phyloP scores from a whole-genome alignment of 352 stramenopile species.

The Globisporangium orthogonon region DNA sequence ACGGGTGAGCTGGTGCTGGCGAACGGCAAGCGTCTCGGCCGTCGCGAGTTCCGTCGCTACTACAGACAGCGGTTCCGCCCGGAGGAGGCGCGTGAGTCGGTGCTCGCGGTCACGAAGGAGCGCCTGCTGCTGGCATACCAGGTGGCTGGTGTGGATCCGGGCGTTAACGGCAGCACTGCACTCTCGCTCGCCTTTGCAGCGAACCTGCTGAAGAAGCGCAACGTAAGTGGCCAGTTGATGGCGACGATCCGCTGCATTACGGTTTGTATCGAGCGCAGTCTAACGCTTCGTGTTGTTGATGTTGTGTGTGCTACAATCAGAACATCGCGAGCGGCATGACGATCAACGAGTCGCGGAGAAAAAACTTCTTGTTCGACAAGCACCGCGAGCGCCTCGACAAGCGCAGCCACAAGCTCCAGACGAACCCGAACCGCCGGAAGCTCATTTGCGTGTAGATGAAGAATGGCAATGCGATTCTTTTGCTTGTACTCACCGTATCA shows the following conservation, averaged over 20 bases:
- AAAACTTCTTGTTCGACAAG: slow-evolving; percentile 76
- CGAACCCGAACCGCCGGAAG: slow-evolving; percentile 64
- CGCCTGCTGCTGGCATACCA: slow-evolving; percentile 71
- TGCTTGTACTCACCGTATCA: not conserved
- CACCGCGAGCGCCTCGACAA: slow-evolving; percentile 73
- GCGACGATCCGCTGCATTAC: not conserved
- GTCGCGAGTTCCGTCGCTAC: slow-evolving; percentile 85
- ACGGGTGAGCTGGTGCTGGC: slow-evolving; percentile 87
- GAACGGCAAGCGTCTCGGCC: slow-evolving; percentile 79
- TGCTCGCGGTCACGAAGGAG: slow-evolving; percentile 78
- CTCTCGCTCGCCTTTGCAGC: slow-evolving; percentile 76
- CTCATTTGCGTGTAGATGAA: slow-evolving; percentile 73
- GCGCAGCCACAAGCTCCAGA: slow-evolving; percentile 84
- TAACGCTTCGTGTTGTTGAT: slow-evolving; percentile 7
- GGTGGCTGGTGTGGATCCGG: slow-evolving; percentile 54
- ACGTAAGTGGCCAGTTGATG: slow-evolving; percentile 24
- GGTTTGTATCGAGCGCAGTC: not conserved
- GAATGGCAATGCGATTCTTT: not conserved
- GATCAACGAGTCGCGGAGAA: slow-evolving; percentile 53
- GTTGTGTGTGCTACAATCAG: slow-evolving; percentile 15
- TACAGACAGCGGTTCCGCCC: slow-evolving; percentile 87
- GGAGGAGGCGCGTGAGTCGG: slow-evolving; percentile 65
- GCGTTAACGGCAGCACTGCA: slow-evolving; percentile 38
- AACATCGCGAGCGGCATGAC: slow-evolving; percentile 77
- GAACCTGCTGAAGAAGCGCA: slow-evolving; percentile 76